Evolutionary conservation across 2,329 filamentous ascomycete genomes (phyloP).

Genomic region (Talaromyces sp.): DNA sequence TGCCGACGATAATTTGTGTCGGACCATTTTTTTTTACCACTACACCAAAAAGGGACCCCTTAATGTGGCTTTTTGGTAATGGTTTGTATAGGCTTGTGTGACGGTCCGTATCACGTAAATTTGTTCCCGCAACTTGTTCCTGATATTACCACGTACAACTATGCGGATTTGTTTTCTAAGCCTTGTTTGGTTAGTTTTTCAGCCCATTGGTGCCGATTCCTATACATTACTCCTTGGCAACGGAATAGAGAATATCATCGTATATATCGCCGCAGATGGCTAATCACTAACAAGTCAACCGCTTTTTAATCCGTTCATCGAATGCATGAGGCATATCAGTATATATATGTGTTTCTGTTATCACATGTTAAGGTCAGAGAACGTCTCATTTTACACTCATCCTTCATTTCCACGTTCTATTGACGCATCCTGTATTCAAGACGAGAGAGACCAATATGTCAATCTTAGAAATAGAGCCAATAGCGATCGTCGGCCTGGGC

Average conservation of each 20-base stretch:
- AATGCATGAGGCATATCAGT: background rate
- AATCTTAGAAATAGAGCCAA: background rate
- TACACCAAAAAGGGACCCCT: too few relatives aligned
- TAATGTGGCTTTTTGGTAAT: too few relatives aligned
- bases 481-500: conserved; percentile 2
- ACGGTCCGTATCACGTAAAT: too few relatives aligned
- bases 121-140: too few relatives aligned
- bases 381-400: background rate
- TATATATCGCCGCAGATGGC: background rate
- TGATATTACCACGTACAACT: background rate
- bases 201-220: background rate
- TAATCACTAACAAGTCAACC: background rate
- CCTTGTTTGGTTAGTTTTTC: background rate
- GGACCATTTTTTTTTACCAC: too few relatives aligned
- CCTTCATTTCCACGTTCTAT: background rate
- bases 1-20: background rate
- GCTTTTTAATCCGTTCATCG: background rate
- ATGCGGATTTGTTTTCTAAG: background rate
- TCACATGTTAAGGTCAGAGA: background rate
- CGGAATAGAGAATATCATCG: background rate
- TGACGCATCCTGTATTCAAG: background rate
- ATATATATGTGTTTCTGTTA: background rate
- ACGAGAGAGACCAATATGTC: background rate
- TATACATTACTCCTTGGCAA: background rate
- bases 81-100: too few relatives aligned